Conservation (phyloP, 2,329 filamentous ascomycete genomes). For the Hymenoscyphus linearis region DNA sequence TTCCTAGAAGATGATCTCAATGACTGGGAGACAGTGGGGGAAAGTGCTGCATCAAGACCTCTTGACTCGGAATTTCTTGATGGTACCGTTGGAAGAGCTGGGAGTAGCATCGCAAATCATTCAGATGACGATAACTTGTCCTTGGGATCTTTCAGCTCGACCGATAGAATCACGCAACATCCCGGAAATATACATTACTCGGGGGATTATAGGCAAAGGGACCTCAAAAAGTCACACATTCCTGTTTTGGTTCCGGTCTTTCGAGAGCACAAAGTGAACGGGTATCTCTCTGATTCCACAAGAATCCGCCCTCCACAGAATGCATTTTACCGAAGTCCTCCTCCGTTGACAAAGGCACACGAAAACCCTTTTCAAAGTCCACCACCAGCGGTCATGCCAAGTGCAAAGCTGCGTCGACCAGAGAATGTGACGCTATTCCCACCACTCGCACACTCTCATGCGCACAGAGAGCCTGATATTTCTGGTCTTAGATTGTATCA, state of each 20-base stretch:
- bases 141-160: conserved; percentile 22
- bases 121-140: conserved; percentile 22
- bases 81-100: conserved; percentile 18
- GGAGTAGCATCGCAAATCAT: conserved; percentile 29
- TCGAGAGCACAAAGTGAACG: conserved; percentile 28
- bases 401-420: background rate
- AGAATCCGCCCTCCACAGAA: conserved; percentile 16
- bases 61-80: conserved; percentile 12
- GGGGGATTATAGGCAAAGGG: conserved; percentile 26
- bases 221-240: conserved; percentile 24
- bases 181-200: conserved; percentile 24
- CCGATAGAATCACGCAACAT: conserved; percentile 28
- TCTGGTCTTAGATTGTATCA: background rate
- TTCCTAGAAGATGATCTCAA: conserved; percentile 19
- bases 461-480: background rate
- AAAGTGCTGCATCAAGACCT: conserved; percentile 17
- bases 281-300: conserved; percentile 28
- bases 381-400: conserved; percentile 21
- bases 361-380: conserved; percentile 27
- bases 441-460: background rate
- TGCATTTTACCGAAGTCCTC: conserved; percentile 14
- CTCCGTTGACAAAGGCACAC: conserved; percentile 21
- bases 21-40: conserved; percentile 32
- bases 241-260: conserved; percentile 27
- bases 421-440: conserved; percentile 1